phyloP scores from a whole-genome alignment of 1,284 basidiomycete genomes.

The Mrakiaceae sp. region DNA sequence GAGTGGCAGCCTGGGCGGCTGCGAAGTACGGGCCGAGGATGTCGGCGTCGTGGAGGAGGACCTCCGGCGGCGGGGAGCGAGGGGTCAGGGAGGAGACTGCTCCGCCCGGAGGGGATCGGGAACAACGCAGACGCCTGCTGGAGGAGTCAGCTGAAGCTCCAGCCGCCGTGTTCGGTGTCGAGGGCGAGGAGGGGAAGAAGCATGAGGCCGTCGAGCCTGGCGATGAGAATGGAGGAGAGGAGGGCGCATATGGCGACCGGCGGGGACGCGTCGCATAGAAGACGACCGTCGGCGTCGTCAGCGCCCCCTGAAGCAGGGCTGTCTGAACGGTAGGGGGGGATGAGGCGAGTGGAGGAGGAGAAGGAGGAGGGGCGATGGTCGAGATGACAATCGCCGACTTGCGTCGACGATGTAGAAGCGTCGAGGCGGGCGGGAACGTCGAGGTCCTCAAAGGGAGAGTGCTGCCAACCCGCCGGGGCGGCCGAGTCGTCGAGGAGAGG shows the following conservation, averaged over 20 bases:
- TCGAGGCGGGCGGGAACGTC: not conserved
- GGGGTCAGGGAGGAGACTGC: not conserved
- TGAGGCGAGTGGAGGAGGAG: not conserved
- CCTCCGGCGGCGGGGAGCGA: not conserved
- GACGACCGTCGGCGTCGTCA: not conserved
- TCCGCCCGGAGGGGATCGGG: too few species aligned
- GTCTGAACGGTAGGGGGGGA: not conserved
- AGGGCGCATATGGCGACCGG: conserved; percentile 2
- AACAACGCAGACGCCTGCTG: too few species aligned
- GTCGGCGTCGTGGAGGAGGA: not conserved
- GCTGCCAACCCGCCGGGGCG: not conserved
- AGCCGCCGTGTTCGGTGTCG: not conserved
- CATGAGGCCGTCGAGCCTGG: conserved; percentile 19
- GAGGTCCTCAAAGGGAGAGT: too few species aligned
- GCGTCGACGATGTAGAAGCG: not conserved
- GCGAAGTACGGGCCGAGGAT: conserved; percentile 10
- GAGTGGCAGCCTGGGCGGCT: conserved; percentile 5
- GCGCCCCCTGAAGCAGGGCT: not conserved
- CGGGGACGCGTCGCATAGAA: conserved; percentile 4
- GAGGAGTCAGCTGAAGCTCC: too few species aligned
- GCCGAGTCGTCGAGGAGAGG: not conserved
- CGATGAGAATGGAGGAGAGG: conserved; percentile 1
- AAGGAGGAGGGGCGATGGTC: not conserved
- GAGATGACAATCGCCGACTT: not conserved
- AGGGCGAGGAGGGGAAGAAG: conserved; percentile 16